Percentiles rank a stretch among this genome's conserved stretches.
Evolutionary conservation across 2,329 filamentous ascomycete genomes (phyloP).

Genomic region (Cladobotryum protrusum): DNA sequence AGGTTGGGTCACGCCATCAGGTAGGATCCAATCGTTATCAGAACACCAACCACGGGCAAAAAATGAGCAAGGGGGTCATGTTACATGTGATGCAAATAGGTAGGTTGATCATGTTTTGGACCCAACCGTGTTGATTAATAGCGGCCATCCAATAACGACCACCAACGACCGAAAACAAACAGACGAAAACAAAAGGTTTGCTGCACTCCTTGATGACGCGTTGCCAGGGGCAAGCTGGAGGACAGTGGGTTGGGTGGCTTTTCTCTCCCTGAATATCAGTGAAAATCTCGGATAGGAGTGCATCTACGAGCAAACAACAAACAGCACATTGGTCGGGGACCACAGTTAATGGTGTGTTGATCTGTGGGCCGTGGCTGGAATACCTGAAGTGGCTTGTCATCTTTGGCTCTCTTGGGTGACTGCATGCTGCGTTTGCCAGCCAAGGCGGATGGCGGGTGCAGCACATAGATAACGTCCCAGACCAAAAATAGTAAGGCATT

Average conservation of each 20-base stretch:
- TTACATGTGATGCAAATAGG: background rate
- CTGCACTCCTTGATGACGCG: no score
- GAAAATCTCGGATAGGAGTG: no score
- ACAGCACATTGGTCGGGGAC: background rate
- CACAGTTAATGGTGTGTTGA: background rate
- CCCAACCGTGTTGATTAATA: no score
- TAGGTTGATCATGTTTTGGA: no score
- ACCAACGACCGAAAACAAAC: no score
- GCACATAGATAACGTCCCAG: background rate
- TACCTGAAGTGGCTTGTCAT: slow-evolving; percentile 2
- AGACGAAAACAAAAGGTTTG: no score
- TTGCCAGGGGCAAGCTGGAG: no score
- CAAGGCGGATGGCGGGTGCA: background rate
- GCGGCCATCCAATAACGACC: no score
- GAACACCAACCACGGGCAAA: background rate
- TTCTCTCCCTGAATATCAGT: no score
- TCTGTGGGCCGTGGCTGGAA: slow-evolving; percentile 1
- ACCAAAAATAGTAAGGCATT: background rate
- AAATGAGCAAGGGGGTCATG: background rate
- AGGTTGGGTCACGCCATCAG: background rate
- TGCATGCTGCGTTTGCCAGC: background rate
- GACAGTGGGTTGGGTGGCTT: no score
- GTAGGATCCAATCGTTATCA: background rate
- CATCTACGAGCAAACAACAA: no score
- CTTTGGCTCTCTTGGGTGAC: background rate